These are phyloP conservation scores for Citrus hindsii DNA, from an alignment of 345 rosid genomes.

Conservation along the genomic window DNA sequence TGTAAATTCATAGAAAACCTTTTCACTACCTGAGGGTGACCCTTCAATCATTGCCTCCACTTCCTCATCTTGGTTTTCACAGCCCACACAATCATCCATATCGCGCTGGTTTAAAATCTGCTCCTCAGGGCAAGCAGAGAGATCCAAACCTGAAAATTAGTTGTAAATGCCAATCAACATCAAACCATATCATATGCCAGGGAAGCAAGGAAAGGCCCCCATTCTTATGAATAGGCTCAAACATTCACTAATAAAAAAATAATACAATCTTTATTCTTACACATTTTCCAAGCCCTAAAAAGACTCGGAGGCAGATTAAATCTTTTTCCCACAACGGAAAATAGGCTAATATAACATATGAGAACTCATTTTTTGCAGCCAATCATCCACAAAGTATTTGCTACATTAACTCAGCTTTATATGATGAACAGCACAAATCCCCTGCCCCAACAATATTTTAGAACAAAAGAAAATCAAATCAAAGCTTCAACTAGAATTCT, in stretches of 20 bases:
- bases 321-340: background rate
- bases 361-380: background rate
- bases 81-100: constrained; percentile 73
- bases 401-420: background rate
- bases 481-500: background rate
- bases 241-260: background rate
- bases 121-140: constrained; percentile 70
- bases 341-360: background rate
- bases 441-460: background rate
- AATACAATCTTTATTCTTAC: background rate
- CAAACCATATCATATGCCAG: background rate
- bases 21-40: constrained; percentile 55
- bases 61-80: constrained; percentile 84
- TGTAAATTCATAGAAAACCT: background rate
- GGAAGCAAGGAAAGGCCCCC: background rate
- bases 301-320: background rate
- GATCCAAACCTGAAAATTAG: constrained; percentile 51
- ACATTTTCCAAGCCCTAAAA: background rate
- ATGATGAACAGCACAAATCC: background rate
- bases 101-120: constrained; percentile 82
- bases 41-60: constrained; percentile 86
- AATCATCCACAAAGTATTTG: background rate
- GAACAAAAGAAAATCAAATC: background rate
- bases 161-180: background rate
- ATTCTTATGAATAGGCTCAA: background rate